Base-by-base conservation (phyloP, 1,139 yeast species). In the Entelexis sorbosivorans region DNA sequence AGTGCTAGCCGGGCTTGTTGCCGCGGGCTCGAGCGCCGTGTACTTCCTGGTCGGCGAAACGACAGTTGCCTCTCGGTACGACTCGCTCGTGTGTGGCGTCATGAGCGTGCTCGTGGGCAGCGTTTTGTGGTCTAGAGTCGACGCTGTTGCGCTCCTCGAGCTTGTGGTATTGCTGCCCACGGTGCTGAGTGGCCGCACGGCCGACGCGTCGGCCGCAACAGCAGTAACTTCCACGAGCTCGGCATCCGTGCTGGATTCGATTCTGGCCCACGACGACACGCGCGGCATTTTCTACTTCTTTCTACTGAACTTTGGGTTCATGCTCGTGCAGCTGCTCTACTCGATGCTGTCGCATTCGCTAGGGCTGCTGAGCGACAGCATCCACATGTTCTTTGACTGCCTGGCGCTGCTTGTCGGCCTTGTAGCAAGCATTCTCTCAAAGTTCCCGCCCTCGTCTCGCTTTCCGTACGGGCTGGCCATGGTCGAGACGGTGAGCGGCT, bases 351-450 rank as follows among this genome's bases (percentile, higher is more conserved):
- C 97, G 0, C 89, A 86, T 63, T 89, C 97, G 0, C 70, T 93
- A 38, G 97, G 98, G 9, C 72, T 93, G 28, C 69, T 93, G 47
- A 87, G 96, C 8, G 99, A 93, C 63, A 87, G 96, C 4, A 73
- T 91, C 49, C 99, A 91, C 66, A 91, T 91, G 99, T 86, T 95
- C 3, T 73, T 91, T 52, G 98, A 91, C 66, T 91, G 98, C 65
- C 74, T 88, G 1, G 94, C 98, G 0, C 70, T 91, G 50, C 80
- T 93, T 4, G 76, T 93, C 29, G 99, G 99, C 0, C 71, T 93
- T 5, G 75, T 91, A 31, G 98, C 99, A 0, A 87, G 95, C 20
- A 77, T 77, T 7, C 59, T 78, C 51, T 72, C 81, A 4, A 77
- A 76, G 57, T 69, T 71, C 56, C 78, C 79, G 1, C 78, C 89